Percentiles rank a stretch among this genome's conserved stretches.
Conservation (phyloP, 2,329 filamentous ascomycete genomes). For the Stagonosporopsis tanaceti region DNA sequence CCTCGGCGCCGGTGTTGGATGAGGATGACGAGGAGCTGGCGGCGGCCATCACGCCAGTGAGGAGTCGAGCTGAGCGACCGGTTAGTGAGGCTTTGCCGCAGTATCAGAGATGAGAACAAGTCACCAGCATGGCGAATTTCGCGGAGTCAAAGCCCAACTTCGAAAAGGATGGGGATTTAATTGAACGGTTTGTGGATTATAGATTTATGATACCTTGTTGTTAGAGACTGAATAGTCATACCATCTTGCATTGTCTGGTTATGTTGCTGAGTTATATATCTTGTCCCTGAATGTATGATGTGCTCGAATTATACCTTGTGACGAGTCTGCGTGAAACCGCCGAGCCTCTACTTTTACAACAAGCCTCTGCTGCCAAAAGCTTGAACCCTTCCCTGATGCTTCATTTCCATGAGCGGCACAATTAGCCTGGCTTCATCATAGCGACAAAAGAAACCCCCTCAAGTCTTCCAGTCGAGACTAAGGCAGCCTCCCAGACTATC, state of each 20-base stretch:
- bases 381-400: background rate
- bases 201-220: conserved; percentile 20
- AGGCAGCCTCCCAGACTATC: background rate
- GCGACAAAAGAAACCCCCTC: background rate
- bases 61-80: conserved; percentile 24
- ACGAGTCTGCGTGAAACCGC: background rate
- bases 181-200: conserved; percentile 1
- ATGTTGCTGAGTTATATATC: background rate
- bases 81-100: conserved; percentile 41
- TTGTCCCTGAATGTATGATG: background rate
- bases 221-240: conserved; percentile 8
- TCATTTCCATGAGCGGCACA: background rate
- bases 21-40: conserved; percentile 47
- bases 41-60: conserved; percentile 34
- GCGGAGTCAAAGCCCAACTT: background rate
- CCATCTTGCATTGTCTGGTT: background rate
- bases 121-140: conserved; percentile 12
- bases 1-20: conserved; percentile 44
- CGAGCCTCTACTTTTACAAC: background rate
- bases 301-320: background rate
- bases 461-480: background rate
- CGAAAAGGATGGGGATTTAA: background rate
- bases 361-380: background rate
- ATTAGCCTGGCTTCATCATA: background rate
- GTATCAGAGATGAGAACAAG: conserved; percentile 36